Conservation (phyloP, 306 rosid species). For the Corylus americana region DNA sequence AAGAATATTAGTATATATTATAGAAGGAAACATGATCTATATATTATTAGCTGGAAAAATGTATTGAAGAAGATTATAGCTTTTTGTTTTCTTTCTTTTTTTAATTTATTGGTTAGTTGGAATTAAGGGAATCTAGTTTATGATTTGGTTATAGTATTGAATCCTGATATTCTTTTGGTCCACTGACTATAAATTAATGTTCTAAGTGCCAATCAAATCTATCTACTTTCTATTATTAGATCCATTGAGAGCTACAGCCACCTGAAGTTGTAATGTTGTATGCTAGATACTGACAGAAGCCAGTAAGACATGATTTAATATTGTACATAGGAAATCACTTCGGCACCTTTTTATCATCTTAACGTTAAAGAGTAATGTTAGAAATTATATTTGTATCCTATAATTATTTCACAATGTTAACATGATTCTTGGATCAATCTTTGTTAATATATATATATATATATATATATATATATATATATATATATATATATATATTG, state of each 20-base stretch:
- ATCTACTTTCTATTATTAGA: neutral
- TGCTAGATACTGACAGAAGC: no score
- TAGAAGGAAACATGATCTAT: neutral
- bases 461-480: no score
- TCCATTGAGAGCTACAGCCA: neutral
- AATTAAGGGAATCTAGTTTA: conserved; percentile 18
- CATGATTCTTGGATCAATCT: no score
- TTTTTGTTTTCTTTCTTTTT: neutral
- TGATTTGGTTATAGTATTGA: conserved; percentile 15
- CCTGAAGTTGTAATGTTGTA: neutral
- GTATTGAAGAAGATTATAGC: conserved; percentile 10
- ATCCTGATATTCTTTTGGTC: conserved; percentile 15
- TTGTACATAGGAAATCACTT: neutral
- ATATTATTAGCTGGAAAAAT: neutral
- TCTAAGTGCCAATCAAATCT: neutral
- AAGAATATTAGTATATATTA: neutral
- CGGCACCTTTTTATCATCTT: no score
- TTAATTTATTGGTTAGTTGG: neutral
- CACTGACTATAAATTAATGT: neutral
- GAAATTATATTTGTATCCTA: no score
- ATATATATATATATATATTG: no score
- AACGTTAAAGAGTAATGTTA: no score
- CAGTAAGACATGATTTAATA: neutral
- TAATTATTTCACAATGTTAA: no score
- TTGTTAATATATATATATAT: no score